Percentiles rank a stretch among this genome's conserved stretches.
phyloP scores from a whole-genome alignment of 148 eudicot genomes.

The Spergularia bocconei region DNA sequence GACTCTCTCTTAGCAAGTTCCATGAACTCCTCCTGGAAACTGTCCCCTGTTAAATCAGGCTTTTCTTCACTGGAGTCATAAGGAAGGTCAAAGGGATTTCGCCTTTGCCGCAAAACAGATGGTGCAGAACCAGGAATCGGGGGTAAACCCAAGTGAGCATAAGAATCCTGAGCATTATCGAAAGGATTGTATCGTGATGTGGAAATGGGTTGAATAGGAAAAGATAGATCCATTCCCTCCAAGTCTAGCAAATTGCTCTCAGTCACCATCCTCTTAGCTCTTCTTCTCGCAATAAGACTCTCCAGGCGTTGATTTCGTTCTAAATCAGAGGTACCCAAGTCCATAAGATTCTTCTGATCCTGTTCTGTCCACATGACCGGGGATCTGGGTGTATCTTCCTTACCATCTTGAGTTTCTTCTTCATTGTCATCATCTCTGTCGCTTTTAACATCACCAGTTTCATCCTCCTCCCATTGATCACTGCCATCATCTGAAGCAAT shows the following conservation, averaged over 20 bases:
- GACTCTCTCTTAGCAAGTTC: conserved; percentile 45
- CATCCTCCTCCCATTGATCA: conserved; percentile 45
- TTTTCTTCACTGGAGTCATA: conserved; percentile 84
- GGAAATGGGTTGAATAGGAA: conserved; percentile 51
- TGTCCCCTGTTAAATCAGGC: conserved; percentile 61
- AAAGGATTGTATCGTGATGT: conserved; percentile 66
- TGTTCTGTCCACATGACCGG: conserved; percentile 75
- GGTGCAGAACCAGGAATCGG: conserved; percentile 90
- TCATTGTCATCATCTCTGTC: conserved; percentile 50
- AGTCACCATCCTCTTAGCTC: conserved; percentile 50
- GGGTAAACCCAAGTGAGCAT: conserved; percentile 52
- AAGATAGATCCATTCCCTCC: conserved; percentile 53
- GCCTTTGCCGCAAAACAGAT: conserved; percentile 45
- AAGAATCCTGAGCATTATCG: conserved; percentile 51
- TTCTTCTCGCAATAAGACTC: conserved; percentile 66
- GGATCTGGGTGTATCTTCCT: conserved; percentile 41
- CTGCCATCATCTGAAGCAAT: conserved; percentile 50
- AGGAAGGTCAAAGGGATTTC: conserved; percentile 80
- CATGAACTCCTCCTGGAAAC: conserved; percentile 57
- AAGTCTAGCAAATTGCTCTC: conserved; percentile 69
- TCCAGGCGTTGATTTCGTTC: conserved; percentile 76
- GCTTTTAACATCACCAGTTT: conserved; percentile 33
- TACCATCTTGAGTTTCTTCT: conserved; percentile 38
- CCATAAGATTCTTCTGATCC: conserved; percentile 83
- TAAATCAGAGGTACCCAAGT: conserved; percentile 65